Conservation (phyloP, 768 basidiomycete species). For the Tricholomella constricta region DNA sequence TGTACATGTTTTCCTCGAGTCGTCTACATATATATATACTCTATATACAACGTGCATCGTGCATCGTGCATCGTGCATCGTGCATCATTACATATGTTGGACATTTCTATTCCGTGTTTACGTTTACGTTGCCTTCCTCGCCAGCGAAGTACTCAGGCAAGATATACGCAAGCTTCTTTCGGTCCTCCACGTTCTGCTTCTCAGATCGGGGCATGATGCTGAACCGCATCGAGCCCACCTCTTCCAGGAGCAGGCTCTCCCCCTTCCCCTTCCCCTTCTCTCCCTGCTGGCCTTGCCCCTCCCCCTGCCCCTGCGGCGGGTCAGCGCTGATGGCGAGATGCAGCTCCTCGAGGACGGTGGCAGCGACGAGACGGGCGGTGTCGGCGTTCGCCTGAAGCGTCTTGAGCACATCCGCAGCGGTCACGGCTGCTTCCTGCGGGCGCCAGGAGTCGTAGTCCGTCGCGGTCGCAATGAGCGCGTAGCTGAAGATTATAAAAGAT, state of each 20-base stretch:
- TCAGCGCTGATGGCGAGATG: slow-evolving; percentile 56
- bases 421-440: slow-evolving; percentile 76
- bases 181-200: slow-evolving; percentile 57
- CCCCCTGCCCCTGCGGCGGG: too few relatives aligned
- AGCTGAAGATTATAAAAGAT: slow-evolving; percentile 47
- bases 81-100: too few relatives aligned
- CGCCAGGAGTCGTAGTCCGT: slow-evolving; percentile 99
- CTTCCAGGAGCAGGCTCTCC: slow-evolving; percentile 55
- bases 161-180: slow-evolving; percentile 71
- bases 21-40: too few relatives aligned
- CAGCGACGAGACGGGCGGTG: slow-evolving; percentile 78
- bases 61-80: too few relatives aligned
- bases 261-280: too few relatives aligned
- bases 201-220: slow-evolving; percentile 77
- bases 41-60: too few relatives aligned
- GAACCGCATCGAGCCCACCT: slow-evolving; percentile 81
- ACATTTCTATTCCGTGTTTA: too few relatives aligned
- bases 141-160: slow-evolving; percentile 72
- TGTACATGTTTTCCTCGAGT: too few relatives aligned
- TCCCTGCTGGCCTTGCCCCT: slow-evolving; percentile 13
- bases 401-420: slow-evolving; percentile 88
- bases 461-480: slow-evolving; percentile 85
- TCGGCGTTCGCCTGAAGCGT: slow-evolving; percentile 85
- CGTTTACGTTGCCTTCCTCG: slow-evolving; percentile 12
- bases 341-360: slow-evolving; percentile 61